phyloP scores from a whole-genome alignment of 169 alveolate species.

The Plasmodium billcollinsi region DNA sequence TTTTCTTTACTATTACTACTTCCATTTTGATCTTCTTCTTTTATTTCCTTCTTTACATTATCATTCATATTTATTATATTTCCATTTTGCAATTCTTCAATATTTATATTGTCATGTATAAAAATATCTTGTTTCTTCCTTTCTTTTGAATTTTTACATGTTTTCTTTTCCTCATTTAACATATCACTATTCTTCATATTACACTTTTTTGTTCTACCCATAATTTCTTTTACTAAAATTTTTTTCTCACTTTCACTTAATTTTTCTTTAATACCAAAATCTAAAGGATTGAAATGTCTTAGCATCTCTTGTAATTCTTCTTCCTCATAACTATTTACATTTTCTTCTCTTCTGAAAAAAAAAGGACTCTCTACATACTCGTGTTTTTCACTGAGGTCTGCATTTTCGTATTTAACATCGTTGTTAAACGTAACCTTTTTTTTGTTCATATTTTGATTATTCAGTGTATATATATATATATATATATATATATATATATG shows the following conservation, averaged over 20 bases:
- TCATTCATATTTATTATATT: not conserved
- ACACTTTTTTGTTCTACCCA: conserved; percentile 15
- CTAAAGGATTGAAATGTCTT: conserved; percentile 57
- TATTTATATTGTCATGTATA: not conserved
- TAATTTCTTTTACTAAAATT: conserved; percentile 54
- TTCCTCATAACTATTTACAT: not conserved
- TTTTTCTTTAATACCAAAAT: conserved; percentile 76
- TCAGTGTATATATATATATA: not conserved
- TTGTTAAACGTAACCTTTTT: conserved; percentile 57
- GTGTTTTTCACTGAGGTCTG: conserved; percentile 38
- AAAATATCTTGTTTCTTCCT: not conserved
- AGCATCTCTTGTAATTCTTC: conserved; percentile 28
- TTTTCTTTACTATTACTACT: not conserved
- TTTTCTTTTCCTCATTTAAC: not conserved
- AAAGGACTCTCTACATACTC: conserved; percentile 24
- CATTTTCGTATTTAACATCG: conserved; percentile 4
- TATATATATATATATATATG: no score
- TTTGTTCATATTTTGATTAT: not conserved
- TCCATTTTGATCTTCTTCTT: not conserved
- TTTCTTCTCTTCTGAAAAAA: not conserved
- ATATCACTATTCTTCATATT: not conserved
- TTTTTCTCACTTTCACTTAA: conserved; percentile 75
- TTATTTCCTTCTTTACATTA: not conserved
- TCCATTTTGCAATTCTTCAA: not conserved
- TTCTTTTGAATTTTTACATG: not conserved